Conservation (phyloP, 305 asterid genomes). For the Coffea humblotiana region DNA sequence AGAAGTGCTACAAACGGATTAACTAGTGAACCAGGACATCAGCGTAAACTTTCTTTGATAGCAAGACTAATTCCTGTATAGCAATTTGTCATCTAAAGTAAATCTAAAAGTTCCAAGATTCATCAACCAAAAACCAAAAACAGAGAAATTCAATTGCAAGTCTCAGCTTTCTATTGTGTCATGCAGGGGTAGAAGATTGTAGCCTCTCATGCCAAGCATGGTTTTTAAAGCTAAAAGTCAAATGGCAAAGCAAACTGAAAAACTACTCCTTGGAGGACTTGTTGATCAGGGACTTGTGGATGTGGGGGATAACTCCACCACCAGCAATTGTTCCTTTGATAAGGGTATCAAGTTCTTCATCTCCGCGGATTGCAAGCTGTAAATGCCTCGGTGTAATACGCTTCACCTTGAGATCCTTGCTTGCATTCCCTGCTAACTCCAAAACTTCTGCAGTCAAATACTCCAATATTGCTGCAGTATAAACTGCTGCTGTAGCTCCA, state of each 20-base stretch:
- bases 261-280: slow-evolving; percentile 40
- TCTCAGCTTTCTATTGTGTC: slow-evolving; percentile 3
- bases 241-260: neutral
- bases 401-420: slow-evolving; percentile 58
- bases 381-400: slow-evolving; percentile 57
- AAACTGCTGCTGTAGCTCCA: slow-evolving; percentile 54
- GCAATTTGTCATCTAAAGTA: neutral
- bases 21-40: neutral
- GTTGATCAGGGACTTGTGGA: slow-evolving; percentile 50
- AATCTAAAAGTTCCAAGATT: neutral
- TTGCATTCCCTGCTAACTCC: slow-evolving; percentile 58
- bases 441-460: slow-evolving; percentile 54
- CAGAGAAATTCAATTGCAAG: neutral
- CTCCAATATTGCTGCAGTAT: slow-evolving; percentile 49
- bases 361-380: slow-evolving; percentile 59
- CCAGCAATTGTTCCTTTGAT: slow-evolving; percentile 58
- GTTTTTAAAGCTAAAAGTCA: slow-evolving; percentile 4
- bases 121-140: neutral
- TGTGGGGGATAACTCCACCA: slow-evolving; percentile 53
- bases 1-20: neutral
- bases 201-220: slow-evolving; percentile 5
- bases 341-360: slow-evolving; percentile 50
- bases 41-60: too few relatives aligned
- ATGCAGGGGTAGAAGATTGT: slow-evolving; percentile 4
- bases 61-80: neutral